Evolutionary conservation across 2,329 filamentous ascomycete genomes (phyloP).

Genomic region (Cordyceps farinosa): DNA sequence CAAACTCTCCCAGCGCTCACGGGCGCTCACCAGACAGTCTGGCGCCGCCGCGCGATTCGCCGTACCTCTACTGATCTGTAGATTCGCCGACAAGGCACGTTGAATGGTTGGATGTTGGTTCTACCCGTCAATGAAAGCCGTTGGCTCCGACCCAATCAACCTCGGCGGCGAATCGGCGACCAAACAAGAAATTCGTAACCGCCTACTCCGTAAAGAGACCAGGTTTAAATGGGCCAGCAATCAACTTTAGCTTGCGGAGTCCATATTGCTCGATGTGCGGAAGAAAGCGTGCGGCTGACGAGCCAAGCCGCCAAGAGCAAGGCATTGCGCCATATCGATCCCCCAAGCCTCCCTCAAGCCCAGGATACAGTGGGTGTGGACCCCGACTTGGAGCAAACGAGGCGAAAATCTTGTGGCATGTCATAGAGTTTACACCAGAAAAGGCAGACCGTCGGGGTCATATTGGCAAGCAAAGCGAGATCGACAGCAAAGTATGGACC

Average conservation of each 20-base stretch:
- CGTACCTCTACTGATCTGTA: background rate
- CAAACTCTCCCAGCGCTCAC: background rate
- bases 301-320: slow-evolving; percentile 10
- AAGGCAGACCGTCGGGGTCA: background rate
- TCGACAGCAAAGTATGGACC: background rate
- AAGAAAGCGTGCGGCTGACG: slow-evolving; percentile 14
- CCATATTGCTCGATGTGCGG: slow-evolving; percentile 7
- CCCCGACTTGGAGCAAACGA: background rate
- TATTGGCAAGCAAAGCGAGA: background rate
- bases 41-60: background rate
- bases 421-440: background rate
- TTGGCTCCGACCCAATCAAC: background rate
- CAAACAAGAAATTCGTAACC: slow-evolving; percentile 14
- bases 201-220: background rate
- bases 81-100: background rate
- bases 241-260: background rate
- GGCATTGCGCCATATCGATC: slow-evolving; percentile 18
- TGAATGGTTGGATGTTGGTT: background rate
- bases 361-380: slow-evolving; percentile 10
- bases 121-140: background rate
- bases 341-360: slow-evolving; percentile 10
- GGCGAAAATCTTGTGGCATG: background rate
- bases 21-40: background rate
- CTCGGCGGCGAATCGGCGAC: slow-evolving; percentile 9
- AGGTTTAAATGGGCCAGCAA: background rate